phyloP scores from a whole-genome alignment of 2,329 filamentous ascomycete species.

The Fusarium sp. region DNA sequence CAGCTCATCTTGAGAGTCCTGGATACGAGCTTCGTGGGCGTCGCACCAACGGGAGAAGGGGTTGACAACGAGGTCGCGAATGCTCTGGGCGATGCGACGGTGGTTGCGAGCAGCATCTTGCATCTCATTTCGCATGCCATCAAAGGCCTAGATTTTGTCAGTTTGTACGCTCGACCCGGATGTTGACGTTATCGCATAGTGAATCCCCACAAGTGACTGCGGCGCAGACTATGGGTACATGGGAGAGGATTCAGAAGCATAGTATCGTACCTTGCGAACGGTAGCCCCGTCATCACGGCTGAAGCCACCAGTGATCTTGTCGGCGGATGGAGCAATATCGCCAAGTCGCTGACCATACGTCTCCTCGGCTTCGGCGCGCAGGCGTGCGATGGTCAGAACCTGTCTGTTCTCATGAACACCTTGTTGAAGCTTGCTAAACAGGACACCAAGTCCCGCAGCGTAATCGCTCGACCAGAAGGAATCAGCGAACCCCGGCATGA shows the following conservation, averaged over 20 bases:
- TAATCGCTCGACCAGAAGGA: constrained; percentile 99
- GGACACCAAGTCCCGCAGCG: constrained; percentile 90
- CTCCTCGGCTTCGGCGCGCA: constrained; percentile 97
- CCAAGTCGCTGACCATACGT: constrained; percentile 82
- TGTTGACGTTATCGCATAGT: not conserved
- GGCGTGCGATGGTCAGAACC: constrained; percentile 86
- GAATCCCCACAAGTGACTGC: not conserved
- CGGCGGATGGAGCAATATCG: constrained; percentile 83
- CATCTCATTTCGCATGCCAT: constrained; percentile 93
- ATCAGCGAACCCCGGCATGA: constrained; percentile 89
- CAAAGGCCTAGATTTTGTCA: constrained; percentile 75
- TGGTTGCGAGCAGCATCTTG: constrained; percentile 88
- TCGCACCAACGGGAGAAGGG: constrained; percentile 98
- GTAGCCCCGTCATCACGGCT: constrained; percentile 93
- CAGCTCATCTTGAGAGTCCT: constrained; percentile 94
- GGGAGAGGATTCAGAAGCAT: not conserved
- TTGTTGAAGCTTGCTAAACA: constrained; percentile 97
- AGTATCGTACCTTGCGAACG: constrained; percentile 79
- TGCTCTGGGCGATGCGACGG: constrained; percentile 95
- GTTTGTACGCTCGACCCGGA: constrained; percentile 29
- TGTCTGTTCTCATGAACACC: constrained; percentile 96
- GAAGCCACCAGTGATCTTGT: constrained; percentile 87
- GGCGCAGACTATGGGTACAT: not conserved
- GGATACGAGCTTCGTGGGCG: constrained; percentile 88
- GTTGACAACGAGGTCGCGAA: constrained; percentile 92